Evolutionary conservation across 179 eudicot genomes (phyloP).

Genomic region (Nepenthes alata): DNA sequence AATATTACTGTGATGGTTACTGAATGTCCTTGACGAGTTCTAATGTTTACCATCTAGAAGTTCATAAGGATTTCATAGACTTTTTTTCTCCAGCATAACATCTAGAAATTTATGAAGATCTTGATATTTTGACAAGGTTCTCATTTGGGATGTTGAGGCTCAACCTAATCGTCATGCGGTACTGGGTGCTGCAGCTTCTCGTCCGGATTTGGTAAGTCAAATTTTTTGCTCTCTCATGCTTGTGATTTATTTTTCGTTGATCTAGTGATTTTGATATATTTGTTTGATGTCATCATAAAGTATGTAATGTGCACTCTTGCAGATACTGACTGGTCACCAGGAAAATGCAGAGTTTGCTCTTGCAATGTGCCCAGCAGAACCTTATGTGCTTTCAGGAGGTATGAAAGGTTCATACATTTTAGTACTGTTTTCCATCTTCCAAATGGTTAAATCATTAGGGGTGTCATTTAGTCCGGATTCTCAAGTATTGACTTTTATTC

Average conservation of each 20-base stretch:
- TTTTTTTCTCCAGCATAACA: neutral
- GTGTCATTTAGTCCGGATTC: too few species aligned
- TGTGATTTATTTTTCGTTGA: neutral
- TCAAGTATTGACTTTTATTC: too few species aligned
- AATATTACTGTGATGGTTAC: too few species aligned
- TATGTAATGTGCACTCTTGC: slow-evolving; percentile 7
- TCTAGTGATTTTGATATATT: neutral
- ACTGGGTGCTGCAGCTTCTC: slow-evolving; percentile 72
- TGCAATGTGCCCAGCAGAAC: slow-evolving; percentile 81
- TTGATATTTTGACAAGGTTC: slow-evolving; percentile 34
- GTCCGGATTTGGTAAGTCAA: slow-evolving; percentile 74
- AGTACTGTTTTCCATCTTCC: neutral
- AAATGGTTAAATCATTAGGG: too few species aligned
- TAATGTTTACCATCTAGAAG: too few species aligned
- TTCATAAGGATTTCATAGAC: too few species aligned
- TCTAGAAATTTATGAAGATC: slow-evolving; percentile 1
- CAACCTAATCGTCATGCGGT: slow-evolving; percentile 90
- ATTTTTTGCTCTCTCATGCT: neutral
- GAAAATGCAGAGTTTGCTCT: slow-evolving; percentile 95
- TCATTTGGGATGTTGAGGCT: slow-evolving; percentile 90
- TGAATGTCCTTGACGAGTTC: too few species aligned
- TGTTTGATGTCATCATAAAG: neutral
- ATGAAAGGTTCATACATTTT: slow-evolving; percentile 2
- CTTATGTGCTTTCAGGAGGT: slow-evolving; percentile 96
- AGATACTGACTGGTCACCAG: slow-evolving; percentile 81